Base-by-base conservation (phyloP, 257 asterid genomes). In the Pogostemon cablin region DNA sequence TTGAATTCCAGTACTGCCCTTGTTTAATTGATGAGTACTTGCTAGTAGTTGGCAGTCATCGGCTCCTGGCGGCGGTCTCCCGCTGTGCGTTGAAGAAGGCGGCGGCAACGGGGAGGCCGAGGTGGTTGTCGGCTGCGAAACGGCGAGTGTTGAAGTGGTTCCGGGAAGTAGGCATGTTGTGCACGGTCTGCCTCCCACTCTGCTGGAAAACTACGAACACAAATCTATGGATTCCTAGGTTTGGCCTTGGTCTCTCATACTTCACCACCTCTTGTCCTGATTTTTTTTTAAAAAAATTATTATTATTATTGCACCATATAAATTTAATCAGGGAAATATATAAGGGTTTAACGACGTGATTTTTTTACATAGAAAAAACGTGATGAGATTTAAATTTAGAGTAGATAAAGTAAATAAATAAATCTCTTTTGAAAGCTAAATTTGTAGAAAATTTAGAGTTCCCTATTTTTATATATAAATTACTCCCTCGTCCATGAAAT, bases 221-320 rank as follows among this genome's bases (percentile, higher is more conserved):
- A 72, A 89, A 91, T 81, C 98, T 83, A 74, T 91, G 98, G 7
- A 91, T 91, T 17, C 96, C 98, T 50, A 91, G 86, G 72, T 81
- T 81, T 0, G 98, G 95, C 86, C 86, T 75, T 6, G 96, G 96
- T 3, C 67, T 83, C 76, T 91, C 96, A 37, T 91, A 91, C 47
- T 80, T 79, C 41, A 81, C 84, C 80, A 85, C 40, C 66, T 87
- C 92, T 58, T 77, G 79, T 50, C 97, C 97, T 91, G 81, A 25
- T 25, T 25, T 25, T 25, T 25, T 62, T 3, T 0, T 0, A 15
- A 15, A 15, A 15, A 15, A 15, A 20, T 20, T 20, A 20, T 20
- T 25, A 25, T 25, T 25, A 0, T 25, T 25, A 25, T 25, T 25
- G 32, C 32, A 25, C 32, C 32, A 25, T 25, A 25, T 25, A 25